Conservation (phyloP, 2,329 filamentous ascomycete genomes). For the Exophiala xenobiotica region DNA sequence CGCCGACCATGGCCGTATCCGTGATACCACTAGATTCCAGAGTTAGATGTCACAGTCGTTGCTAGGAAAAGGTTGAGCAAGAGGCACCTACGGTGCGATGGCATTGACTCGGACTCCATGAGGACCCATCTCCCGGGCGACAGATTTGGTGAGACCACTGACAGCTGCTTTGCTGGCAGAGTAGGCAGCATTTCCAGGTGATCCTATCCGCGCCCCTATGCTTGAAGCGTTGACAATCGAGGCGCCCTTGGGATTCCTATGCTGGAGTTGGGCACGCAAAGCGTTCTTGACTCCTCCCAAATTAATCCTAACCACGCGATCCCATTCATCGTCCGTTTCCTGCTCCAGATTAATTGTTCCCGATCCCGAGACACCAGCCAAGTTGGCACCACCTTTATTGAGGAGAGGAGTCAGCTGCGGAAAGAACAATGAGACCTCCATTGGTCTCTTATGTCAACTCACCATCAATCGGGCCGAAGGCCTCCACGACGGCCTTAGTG, state of each 20-base stretch:
- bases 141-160: slow-evolving; percentile 45
- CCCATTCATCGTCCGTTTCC: slow-evolving; percentile 33
- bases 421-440: not conserved
- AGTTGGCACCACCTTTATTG: slow-evolving; percentile 5
- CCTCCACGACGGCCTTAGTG: slow-evolving; percentile 6
- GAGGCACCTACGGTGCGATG: slow-evolving; percentile 31
- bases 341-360: slow-evolving; percentile 26
- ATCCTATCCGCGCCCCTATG: slow-evolving; percentile 37
- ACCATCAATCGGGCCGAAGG: slow-evolving; percentile 11
- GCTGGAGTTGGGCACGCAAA: slow-evolving; percentile 43
- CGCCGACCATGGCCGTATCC: slow-evolving; percentile 8
- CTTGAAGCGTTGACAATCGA: slow-evolving; percentile 46
- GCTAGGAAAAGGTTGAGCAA: not conserved
- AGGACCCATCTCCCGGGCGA: slow-evolving; percentile 35
- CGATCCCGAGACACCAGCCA: slow-evolving; percentile 1
- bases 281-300: slow-evolving; percentile 41
- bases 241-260: slow-evolving; percentile 37
- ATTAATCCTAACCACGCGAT: slow-evolving; percentile 41
- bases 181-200: slow-evolving; percentile 60
- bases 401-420: slow-evolving; percentile 1
- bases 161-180: slow-evolving; percentile 66
- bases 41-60: not conserved
- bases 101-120: slow-evolving; percentile 39
- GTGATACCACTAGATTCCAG: slow-evolving; percentile 2
- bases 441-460: not conserved